Conservation (phyloP, 352 stramenopile genomes). For the Peronospora destructor region DNA sequence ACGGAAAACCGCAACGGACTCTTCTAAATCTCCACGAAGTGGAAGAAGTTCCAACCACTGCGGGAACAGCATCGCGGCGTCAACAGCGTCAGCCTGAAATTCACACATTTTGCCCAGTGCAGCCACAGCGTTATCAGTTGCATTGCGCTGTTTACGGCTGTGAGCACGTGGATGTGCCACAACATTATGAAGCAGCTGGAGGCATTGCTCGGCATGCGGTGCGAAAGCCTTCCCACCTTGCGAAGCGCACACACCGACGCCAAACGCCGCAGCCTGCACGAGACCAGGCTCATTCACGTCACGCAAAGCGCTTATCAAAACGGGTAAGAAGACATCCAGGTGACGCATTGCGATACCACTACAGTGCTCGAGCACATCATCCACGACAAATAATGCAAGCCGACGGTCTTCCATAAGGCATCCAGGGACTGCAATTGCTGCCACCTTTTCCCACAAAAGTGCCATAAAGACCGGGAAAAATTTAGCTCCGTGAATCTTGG, state of each 20-base stretch:
- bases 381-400: conserved; percentile 80
- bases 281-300: conserved; percentile 55
- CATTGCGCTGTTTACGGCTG: conserved; percentile 48
- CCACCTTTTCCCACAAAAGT: conserved; percentile 71
- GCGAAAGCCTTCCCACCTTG: conserved; percentile 49
- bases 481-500: conserved; percentile 50
- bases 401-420: conserved; percentile 76
- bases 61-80: conserved; percentile 46
- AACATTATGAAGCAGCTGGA: conserved; percentile 57
- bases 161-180: conserved; percentile 47
- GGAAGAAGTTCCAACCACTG: conserved; percentile 69
- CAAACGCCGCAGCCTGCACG: conserved; percentile 65
- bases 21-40: conserved; percentile 67
- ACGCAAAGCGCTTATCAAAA: conserved; percentile 51
- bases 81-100: conserved; percentile 43
- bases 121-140: conserved; percentile 73
- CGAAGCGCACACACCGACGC: conserved; percentile 60
- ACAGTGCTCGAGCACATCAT: conserved; percentile 81
- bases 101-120: conserved; percentile 70
- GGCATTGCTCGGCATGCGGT: conserved; percentile 37
- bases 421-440: conserved; percentile 51
- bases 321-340: conserved; percentile 58
- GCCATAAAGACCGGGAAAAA: conserved; percentile 79
- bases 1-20: conserved; percentile 56
- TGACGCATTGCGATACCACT: conserved; percentile 38